Evolutionary conservation across 2,329 filamentous ascomycete species (phyloP).

Genomic region (Colletotrichum sp.): DNA sequence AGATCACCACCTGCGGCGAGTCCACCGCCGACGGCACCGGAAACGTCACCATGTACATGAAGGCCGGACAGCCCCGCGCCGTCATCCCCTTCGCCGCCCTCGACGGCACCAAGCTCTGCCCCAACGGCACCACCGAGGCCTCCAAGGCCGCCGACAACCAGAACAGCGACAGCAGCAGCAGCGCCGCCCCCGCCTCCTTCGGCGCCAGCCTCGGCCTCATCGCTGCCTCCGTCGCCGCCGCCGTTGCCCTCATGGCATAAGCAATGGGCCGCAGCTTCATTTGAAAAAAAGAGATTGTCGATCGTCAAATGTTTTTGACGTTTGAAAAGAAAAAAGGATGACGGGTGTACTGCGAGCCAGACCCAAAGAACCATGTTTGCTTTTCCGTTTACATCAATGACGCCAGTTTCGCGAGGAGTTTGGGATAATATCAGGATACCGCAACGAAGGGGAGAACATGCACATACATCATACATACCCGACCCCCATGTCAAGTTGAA

Average conservation of each 20-base stretch:
- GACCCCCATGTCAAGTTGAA: neutral
- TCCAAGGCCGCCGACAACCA: neutral
- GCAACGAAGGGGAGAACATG: neutral
- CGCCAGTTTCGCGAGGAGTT: neutral
- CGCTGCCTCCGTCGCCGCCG: constrained; percentile 9
- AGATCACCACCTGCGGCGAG: constrained; percentile 8
- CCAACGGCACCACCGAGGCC: constrained; percentile 9
- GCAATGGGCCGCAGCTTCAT: neutral
- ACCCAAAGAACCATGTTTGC: neutral
- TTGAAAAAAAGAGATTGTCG: neutral
- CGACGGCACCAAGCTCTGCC: neutral
- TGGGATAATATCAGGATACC: neutral
- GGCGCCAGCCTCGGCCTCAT: constrained; percentile 2
- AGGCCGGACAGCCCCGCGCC: constrained; percentile 14
- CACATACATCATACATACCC: neutral
- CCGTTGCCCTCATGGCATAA: constrained; percentile 13
- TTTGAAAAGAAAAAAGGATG: neutral
- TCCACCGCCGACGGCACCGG: constrained; percentile 15
- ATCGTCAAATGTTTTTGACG: neutral
- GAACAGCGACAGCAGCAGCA: neutral
- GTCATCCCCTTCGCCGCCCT: neutral
- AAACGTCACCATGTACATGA: constrained; percentile 19
- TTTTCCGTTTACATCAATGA: neutral
- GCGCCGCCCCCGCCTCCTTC: neutral
- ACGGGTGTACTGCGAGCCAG: neutral